These are phyloP conservation scores for Pichia cabralensis DNA, from an alignment of 805 yeast genomes.

Conservation along the genomic window DNA sequence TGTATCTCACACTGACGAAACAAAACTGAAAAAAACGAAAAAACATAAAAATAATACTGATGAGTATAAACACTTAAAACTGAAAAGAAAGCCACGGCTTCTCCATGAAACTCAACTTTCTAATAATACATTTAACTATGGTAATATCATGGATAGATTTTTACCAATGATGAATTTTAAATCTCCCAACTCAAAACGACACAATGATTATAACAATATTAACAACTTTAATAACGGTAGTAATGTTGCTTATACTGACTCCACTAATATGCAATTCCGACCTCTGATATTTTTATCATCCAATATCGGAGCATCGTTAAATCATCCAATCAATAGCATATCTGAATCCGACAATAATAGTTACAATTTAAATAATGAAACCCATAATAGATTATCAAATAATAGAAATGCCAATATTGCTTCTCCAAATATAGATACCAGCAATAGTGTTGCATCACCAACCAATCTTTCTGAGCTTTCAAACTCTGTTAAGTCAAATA, in stretches of 20 bases:
- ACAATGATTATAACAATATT: too few species aligned
- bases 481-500: background rate
- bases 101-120: slow-evolving; percentile 3
- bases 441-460: background rate
- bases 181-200: too few species aligned
- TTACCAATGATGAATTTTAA: slow-evolving; percentile 1
- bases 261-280: too few species aligned
- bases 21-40: background rate
- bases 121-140: slow-evolving; percentile 3
- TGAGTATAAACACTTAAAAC: background rate
- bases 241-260: too few species aligned
- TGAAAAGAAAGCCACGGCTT: background rate
- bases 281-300: too few species aligned
- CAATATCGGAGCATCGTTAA: too few species aligned
- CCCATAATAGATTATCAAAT: too few species aligned
- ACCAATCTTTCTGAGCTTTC: background rate
- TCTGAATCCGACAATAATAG: too few species aligned
- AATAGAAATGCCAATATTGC: background rate
- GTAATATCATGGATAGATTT: slow-evolving; percentile 5
- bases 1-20: too few species aligned
- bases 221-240: too few species aligned
- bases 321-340: too few species aligned
- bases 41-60: background rate
- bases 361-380: too few species aligned
- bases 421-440: background rate